phyloP scores from a whole-genome alignment of 1,284 basidiomycete genomes.

The Quambalaria eucalypti region DNA sequence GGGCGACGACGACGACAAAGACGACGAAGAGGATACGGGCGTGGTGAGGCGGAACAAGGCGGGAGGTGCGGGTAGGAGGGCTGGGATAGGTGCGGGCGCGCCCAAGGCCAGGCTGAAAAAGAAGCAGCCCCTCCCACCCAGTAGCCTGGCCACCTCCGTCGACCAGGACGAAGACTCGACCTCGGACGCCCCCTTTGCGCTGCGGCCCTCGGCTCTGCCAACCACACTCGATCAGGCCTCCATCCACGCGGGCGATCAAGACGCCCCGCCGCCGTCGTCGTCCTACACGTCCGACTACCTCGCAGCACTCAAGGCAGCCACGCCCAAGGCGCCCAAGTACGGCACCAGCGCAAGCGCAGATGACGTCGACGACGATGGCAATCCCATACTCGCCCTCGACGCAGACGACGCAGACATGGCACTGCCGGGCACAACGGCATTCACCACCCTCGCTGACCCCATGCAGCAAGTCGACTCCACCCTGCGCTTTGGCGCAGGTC shows the following conservation, averaged over 20 bases:
- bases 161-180: too few relatives aligned
- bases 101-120: too few relatives aligned
- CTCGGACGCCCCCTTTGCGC: too few relatives aligned
- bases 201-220: not conserved
- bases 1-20: too few relatives aligned
- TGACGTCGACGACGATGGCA: not conserved
- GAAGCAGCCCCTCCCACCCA: too few relatives aligned
- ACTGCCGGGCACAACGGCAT: not conserved
- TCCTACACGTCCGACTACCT: conserved; percentile 5
- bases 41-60: too few relatives aligned
- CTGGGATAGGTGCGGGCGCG: too few relatives aligned
- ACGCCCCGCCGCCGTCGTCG: not conserved
- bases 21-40: too few relatives aligned
- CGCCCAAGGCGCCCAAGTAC: not conserved
- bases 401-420: not conserved
- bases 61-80: too few relatives aligned
- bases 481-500: conserved; percentile 3
- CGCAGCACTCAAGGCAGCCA: conserved; percentile 10
- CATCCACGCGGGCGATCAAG: not conserved
- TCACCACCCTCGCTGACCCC: conserved; percentile 1
- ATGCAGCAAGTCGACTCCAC: conserved; percentile 5
- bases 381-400: not conserved
- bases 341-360: not conserved
- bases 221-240: not conserved
- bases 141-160: too few relatives aligned